These are phyloP conservation scores for Kodamaea restingae DNA, from an alignment of 805 yeast species.

Conservation along the genomic window DNA sequence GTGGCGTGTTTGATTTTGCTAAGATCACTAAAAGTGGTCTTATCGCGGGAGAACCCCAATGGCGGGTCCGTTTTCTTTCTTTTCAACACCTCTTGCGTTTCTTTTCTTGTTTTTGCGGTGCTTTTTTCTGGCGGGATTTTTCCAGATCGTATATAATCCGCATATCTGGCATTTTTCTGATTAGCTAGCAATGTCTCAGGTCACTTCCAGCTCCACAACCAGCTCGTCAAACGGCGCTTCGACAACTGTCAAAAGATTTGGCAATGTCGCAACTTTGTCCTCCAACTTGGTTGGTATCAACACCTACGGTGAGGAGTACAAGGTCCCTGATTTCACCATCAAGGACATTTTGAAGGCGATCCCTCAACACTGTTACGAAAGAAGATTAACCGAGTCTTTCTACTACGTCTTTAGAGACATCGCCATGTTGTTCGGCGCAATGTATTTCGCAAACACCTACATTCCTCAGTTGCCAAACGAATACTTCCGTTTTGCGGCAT, in stretches of 20 bases:
- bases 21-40: too few relatives aligned
- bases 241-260: slow-evolving; percentile 11
- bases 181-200: slow-evolving; percentile 9
- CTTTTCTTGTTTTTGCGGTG: slow-evolving; percentile 1
- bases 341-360: slow-evolving; percentile 70
- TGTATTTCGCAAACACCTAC: slow-evolving; percentile 48
- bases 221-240: slow-evolving; percentile 1
- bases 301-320: slow-evolving; percentile 50
- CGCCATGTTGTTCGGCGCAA: slow-evolving; percentile 43
- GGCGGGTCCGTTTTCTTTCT: slow-evolving; percentile 1
- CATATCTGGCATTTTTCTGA: background rate
- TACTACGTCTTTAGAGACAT: slow-evolving; percentile 69
- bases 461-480: slow-evolving; percentile 42
- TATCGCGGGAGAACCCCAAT: too few relatives aligned
- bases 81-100: background rate
- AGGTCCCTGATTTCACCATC: slow-evolving; percentile 71
- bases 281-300: slow-evolving; percentile 39
- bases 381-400: slow-evolving; percentile 52
- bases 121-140: slow-evolving; percentile 1
- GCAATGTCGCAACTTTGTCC: slow-evolving; percentile 14
- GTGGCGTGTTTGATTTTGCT: too few relatives aligned
- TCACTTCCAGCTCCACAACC: slow-evolving; percentile 4
- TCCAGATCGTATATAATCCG: slow-evolving; percentile 1
- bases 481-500: slow-evolving; percentile 35
- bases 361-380: slow-evolving; percentile 71